Evolutionary conservation across 345 rosid species (phyloP), one percentile per base, ranked within the genome.

Genomic region (Eucalyptus pauciflora): DNA sequence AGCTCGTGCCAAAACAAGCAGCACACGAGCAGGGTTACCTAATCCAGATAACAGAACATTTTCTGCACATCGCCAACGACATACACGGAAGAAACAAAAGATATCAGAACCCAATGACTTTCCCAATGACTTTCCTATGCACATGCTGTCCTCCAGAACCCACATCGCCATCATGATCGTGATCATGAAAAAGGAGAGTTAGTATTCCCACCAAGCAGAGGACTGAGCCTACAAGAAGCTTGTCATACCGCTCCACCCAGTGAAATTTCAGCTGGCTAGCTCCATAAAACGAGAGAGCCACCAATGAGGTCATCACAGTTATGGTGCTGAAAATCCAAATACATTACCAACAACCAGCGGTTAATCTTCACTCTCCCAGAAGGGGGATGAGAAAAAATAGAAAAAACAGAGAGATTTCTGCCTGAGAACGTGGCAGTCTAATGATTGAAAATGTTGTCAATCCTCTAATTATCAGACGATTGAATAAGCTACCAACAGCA

Each of bases 161-260:
- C 71, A 90, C 92, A 14, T 91, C 93, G 50, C 89, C 93, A 17
- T 92, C 90, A 87, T 94, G 95, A 86, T 94, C 94, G 62, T 98
- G 99, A 90, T 97, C 94, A 48, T 98, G 99, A 90, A 98, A 98
- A 88, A 97, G 50, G 62, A 98, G 99, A 7, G 99, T 98, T 90
- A 97, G 91, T 88, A 97, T 90, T 85, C 99, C 99, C 50, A 98
- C 99, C 94, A 96, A 91, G 89, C 99, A 98, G 54, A 98, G 92
- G 87, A 96, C 99, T 2, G 97, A 97, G 88, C 99, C 99, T 69
- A 98, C 98, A 29, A 98, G 96, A 88, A 97, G 96, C 89, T 98
- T 98, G 96, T 98, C 99, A 48, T 96, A 97, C 48, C 94, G 94
- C 91, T 98, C 99, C 92, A 97, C 98, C 99, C 99, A 98, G 86